A percentile compares a stretch with the other conserved stretches of the same genome.
These are phyloP conservation scores for Gliomastix tumulicola DNA, from an alignment of 2,329 filamentous ascomycete species.

Conservation along the genomic window DNA sequence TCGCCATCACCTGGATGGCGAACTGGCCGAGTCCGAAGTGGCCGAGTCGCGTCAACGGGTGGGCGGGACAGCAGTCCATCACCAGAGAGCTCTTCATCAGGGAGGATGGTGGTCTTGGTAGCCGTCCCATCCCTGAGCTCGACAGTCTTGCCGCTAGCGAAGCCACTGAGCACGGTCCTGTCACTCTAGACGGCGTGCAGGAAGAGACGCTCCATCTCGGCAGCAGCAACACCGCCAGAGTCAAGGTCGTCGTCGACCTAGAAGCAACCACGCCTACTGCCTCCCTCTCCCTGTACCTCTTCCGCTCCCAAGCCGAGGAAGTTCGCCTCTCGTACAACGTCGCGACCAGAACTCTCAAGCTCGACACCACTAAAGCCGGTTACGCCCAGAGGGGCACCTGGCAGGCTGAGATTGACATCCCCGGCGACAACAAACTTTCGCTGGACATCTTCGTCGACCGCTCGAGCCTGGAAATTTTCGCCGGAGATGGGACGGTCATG, in stretches of 20 bases:
- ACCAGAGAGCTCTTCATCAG: conserved; percentile 18
- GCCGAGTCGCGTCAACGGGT: conserved; percentile 18
- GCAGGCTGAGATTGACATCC: conserved; percentile 12
- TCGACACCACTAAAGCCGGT: conserved; percentile 19
- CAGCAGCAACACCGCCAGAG: conserved; percentile 12
- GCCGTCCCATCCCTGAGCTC: conserved; percentile 13
- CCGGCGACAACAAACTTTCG: conserved; percentile 9
- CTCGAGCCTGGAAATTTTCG: conserved; percentile 18
- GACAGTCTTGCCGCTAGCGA: conserved; percentile 10
- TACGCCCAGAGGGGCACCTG: conserved; percentile 18
- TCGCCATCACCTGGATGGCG: conserved; percentile 16
- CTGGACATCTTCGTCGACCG: conserved; percentile 20
- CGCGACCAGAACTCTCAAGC: conserved; percentile 11
- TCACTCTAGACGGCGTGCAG: conserved; percentile 9
- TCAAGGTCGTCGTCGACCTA: conserved; percentile 15
- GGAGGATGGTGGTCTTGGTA: conserved; percentile 17
- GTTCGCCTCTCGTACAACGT: conserved; percentile 12
- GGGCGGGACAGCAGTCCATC: conserved; percentile 17
- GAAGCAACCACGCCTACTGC: conserved; percentile 12
- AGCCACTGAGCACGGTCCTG: conserved; percentile 7
- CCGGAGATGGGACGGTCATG: conserved; percentile 16
- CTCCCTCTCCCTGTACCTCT: conserved; percentile 14
- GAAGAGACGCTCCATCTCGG: conserved; percentile 9
- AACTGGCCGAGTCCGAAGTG: conserved; percentile 16
- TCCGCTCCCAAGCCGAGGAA: conserved; percentile 13